Evolutionary conservation across 1,284 basidiomycete species (phyloP).

Genomic region (Cryptococcus maquisensis): DNA sequence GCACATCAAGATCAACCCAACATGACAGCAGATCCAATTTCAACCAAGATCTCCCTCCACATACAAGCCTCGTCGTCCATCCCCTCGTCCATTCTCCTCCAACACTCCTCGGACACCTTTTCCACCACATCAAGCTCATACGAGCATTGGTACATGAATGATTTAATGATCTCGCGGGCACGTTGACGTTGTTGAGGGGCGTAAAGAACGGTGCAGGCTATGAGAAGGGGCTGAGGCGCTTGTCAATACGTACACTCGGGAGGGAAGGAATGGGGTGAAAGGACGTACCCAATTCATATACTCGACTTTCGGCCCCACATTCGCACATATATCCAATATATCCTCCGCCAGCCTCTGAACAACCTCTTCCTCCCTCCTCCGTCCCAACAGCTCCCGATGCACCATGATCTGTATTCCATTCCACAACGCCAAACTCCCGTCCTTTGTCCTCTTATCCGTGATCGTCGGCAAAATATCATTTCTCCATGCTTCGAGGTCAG

Average conservation of each 20-base stretch:
- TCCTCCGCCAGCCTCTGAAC: slow-evolving; percentile 30
- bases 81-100: slow-evolving; percentile 38
- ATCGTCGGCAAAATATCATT: not conserved
- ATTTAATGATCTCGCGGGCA: slow-evolving; percentile 27
- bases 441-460: slow-evolving; percentile 23
- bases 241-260: not conserved
- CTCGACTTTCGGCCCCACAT: slow-evolving; percentile 41
- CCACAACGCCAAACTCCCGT: slow-evolving; percentile 36
- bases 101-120: slow-evolving; percentile 36
- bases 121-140: slow-evolving; percentile 33
- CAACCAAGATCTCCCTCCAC: slow-evolving; percentile 36
- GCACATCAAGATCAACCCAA: slow-evolving; percentile 10
- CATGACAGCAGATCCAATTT: slow-evolving; percentile 34
- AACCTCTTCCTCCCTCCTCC: slow-evolving; percentile 17
- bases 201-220: slow-evolving; percentile 28
- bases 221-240: slow-evolving; percentile 22
- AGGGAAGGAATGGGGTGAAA: not conserved
- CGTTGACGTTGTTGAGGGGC: slow-evolving; percentile 19
- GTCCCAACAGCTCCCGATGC: slow-evolving; percentile 26
- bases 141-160: slow-evolving; percentile 40
- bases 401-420: slow-evolving; percentile 34
- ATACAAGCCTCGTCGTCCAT: slow-evolving; percentile 35
- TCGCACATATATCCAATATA: slow-evolving; percentile 30
- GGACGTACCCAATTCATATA: slow-evolving; percentile 42
- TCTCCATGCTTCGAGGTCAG: slow-evolving; percentile 8